Evolutionary conservation across 352 stramenopile genomes (phyloP).

Genomic region (Salisapilia sapeloensis): DNA sequence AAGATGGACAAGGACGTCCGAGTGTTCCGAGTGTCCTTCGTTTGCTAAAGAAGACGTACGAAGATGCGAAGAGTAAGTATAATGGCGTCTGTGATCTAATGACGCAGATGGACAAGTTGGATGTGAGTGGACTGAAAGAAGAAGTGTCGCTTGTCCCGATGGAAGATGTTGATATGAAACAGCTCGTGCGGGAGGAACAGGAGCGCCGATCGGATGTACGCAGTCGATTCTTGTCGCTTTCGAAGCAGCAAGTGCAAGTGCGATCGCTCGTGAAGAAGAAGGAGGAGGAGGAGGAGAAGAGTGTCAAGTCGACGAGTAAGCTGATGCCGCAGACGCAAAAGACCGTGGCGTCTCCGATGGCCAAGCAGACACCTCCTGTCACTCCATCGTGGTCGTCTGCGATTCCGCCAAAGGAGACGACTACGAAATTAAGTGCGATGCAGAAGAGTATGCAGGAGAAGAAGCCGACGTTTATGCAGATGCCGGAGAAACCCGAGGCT

Average conservation of each 20-base stretch:
- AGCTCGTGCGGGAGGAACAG: too few relatives aligned
- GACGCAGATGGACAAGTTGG: conserved; percentile 33
- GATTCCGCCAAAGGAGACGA: conserved; percentile 37
- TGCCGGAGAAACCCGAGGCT: conserved; percentile 6
- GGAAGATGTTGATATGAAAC: conserved; percentile 6
- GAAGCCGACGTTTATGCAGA: conserved; percentile 30
- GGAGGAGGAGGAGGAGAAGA: conserved; percentile 22
- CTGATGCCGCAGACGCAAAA: conserved; percentile 51
- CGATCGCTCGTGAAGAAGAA: conserved; percentile 12
- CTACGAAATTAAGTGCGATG: conserved; percentile 33
- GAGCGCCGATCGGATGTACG: too few relatives aligned
- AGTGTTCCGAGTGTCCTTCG: too few relatives aligned
- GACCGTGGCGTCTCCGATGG: conserved; percentile 47
- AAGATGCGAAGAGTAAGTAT: conserved; percentile 60
- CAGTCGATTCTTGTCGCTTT: conserved; percentile 8
- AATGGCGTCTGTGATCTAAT: conserved; percentile 35
- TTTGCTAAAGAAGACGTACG: conserved; percentile 55
- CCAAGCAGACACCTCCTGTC: too few relatives aligned
- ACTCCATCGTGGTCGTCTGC: conserved; percentile 16
- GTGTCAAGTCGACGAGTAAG: conserved; percentile 36
- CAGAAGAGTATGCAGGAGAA: conserved; percentile 39
- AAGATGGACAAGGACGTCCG: too few relatives aligned
- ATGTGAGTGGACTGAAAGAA: conserved; percentile 9
- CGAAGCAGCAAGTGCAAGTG: conserved; percentile 5
- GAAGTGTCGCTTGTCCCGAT: conserved; percentile 2